These are phyloP conservation scores for Kodamaea lidongshanica DNA, from an alignment of 805 yeast genomes.

Conservation along the genomic window DNA sequence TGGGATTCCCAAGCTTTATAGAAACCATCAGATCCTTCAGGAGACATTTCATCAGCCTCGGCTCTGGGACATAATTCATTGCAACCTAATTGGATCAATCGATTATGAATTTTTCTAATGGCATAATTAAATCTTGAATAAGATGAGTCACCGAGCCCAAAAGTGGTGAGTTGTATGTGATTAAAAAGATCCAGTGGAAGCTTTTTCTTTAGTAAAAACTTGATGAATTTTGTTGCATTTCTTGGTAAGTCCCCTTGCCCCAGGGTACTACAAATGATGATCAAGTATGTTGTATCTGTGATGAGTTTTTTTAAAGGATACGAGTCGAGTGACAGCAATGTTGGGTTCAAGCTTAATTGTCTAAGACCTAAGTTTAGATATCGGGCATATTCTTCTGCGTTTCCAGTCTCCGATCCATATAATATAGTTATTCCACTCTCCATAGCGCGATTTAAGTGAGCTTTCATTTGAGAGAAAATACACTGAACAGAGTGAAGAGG, in stretches of 20 bases:
- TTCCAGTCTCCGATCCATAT: conserved; percentile 92
- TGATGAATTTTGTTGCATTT: conserved; percentile 70
- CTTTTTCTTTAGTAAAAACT: conserved; percentile 58
- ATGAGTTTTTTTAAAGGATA: conserved; percentile 51
- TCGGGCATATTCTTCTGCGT: conserved; percentile 77
- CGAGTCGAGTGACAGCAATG: conserved; percentile 51
- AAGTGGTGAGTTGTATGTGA: conserved; percentile 59
- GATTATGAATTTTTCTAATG: conserved; percentile 70
- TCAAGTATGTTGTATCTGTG: conserved; percentile 39
- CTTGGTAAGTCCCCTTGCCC: conserved; percentile 94
- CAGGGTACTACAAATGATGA: conserved; percentile 76
- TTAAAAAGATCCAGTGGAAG: conserved; percentile 54
- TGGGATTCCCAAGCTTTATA: conserved; percentile 67
- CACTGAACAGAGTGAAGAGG: no score
- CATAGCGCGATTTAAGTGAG: no score
- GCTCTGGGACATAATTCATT: conserved; percentile 62
- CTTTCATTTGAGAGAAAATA: no score
- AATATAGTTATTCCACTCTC: conserved; percentile 56
- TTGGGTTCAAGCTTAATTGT: conserved; percentile 46
- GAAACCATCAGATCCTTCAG: conserved; percentile 73
- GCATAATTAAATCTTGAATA: conserved; percentile 88
- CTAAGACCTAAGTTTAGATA: conserved; percentile 51
- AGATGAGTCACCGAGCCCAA: conserved; percentile 92
- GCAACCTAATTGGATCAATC: conserved; percentile 81
- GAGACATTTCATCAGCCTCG: conserved; percentile 82